These are phyloP conservation scores for Monascus ruber DNA, from an alignment of 2,329 filamentous ascomycete genomes.

Conservation along the genomic window DNA sequence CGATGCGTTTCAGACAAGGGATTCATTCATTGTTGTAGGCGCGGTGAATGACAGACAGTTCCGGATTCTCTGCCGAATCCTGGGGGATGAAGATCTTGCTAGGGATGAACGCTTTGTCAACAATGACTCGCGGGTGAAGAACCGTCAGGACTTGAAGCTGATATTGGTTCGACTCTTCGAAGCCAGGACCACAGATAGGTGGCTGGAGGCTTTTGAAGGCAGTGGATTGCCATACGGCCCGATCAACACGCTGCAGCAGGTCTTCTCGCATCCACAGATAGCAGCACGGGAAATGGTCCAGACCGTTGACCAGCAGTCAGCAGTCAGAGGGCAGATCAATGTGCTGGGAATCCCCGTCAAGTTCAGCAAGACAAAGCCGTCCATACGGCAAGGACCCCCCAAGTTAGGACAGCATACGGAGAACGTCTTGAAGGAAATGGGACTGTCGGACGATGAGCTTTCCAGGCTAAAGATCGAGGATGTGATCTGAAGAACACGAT, in stretches of 20 bases:
- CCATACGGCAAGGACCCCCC: conserved; percentile 14
- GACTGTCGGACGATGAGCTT: too few relatives aligned
- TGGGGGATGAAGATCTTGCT: conserved; percentile 50
- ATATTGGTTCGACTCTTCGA: conserved; percentile 17
- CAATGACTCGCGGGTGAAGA: conserved; percentile 52
- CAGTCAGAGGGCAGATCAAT: conserved; percentile 13
- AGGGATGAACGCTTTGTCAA: conserved; percentile 47
- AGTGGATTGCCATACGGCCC: conserved; percentile 37
- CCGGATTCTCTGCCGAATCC: conserved; percentile 49
- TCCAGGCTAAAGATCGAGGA: too few relatives aligned
- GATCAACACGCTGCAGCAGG: conserved; percentile 35
- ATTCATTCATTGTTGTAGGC: conserved; percentile 59
- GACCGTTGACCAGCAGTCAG: conserved; percentile 10
- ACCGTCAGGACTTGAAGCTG: conserved; percentile 25
- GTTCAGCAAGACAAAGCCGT: conserved; percentile 17
- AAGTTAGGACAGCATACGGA: conserved; percentile 21
- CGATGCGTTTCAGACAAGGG: conserved; percentile 50
- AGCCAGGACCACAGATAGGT: conserved; percentile 29
- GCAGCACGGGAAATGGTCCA: conserved; percentile 29
- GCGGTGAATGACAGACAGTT: conserved; percentile 64
- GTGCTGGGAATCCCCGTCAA: conserved; percentile 25
- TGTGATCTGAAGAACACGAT: too few relatives aligned
- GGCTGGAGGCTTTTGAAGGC: conserved; percentile 29
- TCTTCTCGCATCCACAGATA: conserved; percentile 35
- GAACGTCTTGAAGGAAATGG: conserved; percentile 5